Conservation (phyloP, 1,284 basidiomycete species). For the Irpex rosettiformis region DNA sequence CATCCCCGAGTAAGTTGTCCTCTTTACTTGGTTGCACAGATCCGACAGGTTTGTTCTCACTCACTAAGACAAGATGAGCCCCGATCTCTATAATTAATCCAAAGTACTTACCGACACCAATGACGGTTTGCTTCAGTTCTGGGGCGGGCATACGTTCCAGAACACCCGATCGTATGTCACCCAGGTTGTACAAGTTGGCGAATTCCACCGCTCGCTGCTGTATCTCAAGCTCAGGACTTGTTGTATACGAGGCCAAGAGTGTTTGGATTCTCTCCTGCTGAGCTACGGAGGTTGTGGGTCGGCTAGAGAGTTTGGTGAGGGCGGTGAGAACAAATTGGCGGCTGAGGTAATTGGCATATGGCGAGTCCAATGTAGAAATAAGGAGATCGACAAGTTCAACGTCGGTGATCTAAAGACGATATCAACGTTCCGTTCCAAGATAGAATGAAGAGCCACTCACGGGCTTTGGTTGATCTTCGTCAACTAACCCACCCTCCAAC, state of each 20-base stretch:
- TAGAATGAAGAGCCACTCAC: slow-evolving; percentile 37
- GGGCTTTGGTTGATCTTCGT: slow-evolving; percentile 77
- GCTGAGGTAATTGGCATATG: slow-evolving; percentile 89
- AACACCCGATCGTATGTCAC: slow-evolving; percentile 84
- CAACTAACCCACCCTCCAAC: slow-evolving; percentile 85
- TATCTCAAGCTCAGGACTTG: slow-evolving; percentile 88
- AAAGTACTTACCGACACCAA: slow-evolving; percentile 81
- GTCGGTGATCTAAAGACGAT: slow-evolving; percentile 61
- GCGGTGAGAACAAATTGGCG: slow-evolving; percentile 92
- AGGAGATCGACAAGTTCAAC: slow-evolving; percentile 85
- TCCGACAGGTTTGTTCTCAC: slow-evolving; percentile 92
- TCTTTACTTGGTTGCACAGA: slow-evolving; percentile 80
- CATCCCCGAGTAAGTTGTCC: slow-evolving; percentile 79
- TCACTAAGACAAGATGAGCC: slow-evolving; percentile 57
- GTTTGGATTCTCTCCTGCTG: slow-evolving; percentile 80
- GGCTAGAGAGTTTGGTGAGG: slow-evolving; percentile 87
- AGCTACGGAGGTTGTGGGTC: slow-evolving; percentile 56
- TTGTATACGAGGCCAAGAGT: slow-evolving; percentile 75
- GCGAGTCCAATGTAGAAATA: slow-evolving; percentile 86
- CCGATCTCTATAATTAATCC: too few species aligned
- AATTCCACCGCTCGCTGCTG: slow-evolving; percentile 98
- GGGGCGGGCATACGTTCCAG: slow-evolving; percentile 98
- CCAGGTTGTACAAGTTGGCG: slow-evolving; percentile 74
- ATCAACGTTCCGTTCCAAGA: not conserved
- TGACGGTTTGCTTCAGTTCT: slow-evolving; percentile 91